phyloP scores from a whole-genome alignment of 495 filamentous ascomycete species.

The Xylaria nigripes region DNA sequence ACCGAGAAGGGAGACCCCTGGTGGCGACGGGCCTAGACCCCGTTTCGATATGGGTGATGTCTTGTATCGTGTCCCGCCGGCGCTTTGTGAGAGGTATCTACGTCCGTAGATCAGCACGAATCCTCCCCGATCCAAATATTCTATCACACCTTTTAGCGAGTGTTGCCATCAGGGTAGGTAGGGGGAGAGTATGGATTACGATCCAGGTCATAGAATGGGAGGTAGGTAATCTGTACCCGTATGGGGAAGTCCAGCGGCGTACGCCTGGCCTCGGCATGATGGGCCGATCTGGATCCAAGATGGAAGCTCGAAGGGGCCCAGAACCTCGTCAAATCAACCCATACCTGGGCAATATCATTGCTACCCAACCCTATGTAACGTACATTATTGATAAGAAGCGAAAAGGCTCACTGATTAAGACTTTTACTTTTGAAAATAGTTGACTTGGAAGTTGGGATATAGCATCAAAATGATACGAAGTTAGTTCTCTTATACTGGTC shows the following conservation, averaged over 20 bases:
- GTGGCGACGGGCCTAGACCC: slow-evolving; percentile 6
- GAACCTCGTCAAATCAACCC: background rate
- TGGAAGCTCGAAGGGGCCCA: background rate
- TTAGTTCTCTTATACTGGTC: no score
- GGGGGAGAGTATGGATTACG: background rate
- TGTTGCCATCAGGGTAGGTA: background rate
- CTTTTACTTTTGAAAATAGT: no score
- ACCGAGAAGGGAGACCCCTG: background rate
- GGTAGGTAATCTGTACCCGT: background rate
- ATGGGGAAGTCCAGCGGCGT: slow-evolving; percentile 3
- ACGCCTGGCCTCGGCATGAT: background rate
- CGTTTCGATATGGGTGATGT: background rate
- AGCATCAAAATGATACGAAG: no score
- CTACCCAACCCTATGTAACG: background rate
- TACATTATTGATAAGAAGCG: background rate
- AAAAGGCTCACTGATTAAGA: background rate
- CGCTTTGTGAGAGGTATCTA: no score
- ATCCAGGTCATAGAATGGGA: background rate
- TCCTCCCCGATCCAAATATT: no score
- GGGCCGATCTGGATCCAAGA: slow-evolving; percentile 1
- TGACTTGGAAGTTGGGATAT: no score
- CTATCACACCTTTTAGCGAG: no score
- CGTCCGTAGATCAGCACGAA: no score
- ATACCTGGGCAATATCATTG: background rate
- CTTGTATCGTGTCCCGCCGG: background rate